Conservation (phyloP, 306 rosid species). For the Sphenostylis stenocarpa region DNA sequence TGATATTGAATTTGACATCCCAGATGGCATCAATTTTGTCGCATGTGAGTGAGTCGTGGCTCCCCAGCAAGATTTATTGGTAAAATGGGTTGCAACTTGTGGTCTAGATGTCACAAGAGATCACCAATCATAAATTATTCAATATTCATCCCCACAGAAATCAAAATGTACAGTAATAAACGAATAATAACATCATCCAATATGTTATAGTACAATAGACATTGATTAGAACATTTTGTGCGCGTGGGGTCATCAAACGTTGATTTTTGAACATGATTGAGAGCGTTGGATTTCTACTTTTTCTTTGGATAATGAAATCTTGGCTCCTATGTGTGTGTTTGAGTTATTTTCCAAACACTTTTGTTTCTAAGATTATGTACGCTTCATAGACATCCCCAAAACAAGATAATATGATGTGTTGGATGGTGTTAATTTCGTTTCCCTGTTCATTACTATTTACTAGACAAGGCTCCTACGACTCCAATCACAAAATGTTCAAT, state of each 20-base stretch:
- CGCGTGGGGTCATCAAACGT: constrained; percentile 31
- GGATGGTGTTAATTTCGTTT: background rate
- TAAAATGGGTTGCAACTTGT: constrained; percentile 36
- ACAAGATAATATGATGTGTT: background rate
- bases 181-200: too few relatives aligned
- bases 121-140: constrained; percentile 28
- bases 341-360: background rate
- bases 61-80: constrained; percentile 32
- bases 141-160: constrained; percentile 3
- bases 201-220: too few relatives aligned
- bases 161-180: background rate
- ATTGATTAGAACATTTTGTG: constrained; percentile 17
- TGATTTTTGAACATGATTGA: constrained; percentile 27
- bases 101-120: constrained; percentile 14
- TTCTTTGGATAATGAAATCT: background rate
- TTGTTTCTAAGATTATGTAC: background rate
- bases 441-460: background rate
- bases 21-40: constrained; percentile 42
- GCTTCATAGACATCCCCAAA: background rate
- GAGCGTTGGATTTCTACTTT: constrained; percentile 2
- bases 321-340: background rate
- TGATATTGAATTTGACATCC: too few relatives aligned
- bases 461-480: background rate
- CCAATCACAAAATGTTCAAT: background rate
- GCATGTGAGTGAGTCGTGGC: constrained; percentile 16